Percentiles rank a stretch among this genome's conserved stretches.
These are phyloP conservation scores for Theileria parva DNA, from an alignment of 169 alveolate genomes.

Conservation along the genomic window DNA sequence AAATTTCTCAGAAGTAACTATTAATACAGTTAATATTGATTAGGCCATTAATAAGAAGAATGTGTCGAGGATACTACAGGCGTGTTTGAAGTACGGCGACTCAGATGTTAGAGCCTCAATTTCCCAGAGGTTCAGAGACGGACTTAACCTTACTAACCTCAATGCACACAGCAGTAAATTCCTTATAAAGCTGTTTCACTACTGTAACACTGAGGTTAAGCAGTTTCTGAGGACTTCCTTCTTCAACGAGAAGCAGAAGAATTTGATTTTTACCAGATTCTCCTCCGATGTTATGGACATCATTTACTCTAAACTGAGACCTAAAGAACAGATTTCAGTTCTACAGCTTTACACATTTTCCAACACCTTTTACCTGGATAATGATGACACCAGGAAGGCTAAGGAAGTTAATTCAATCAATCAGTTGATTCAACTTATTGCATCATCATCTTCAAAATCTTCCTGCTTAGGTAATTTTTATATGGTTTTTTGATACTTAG, in stretches of 20 bases:
- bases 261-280: constrained; percentile 37
- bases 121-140: constrained; percentile 33
- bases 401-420: constrained; percentile 26
- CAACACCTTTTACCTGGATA: constrained; percentile 35
- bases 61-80: constrained; percentile 59
- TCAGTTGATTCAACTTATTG: constrained; percentile 37
- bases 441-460: background rate
- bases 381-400: constrained; percentile 16
- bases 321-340: constrained; percentile 52
- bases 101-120: constrained; percentile 15
- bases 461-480: constrained; percentile 18
- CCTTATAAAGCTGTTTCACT: constrained; percentile 49
- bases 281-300: constrained; percentile 63
- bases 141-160: constrained; percentile 26
- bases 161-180: constrained; percentile 58
- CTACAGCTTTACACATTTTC: constrained; percentile 48
- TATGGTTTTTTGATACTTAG: background rate
- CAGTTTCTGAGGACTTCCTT: constrained; percentile 30
- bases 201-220: constrained; percentile 62
- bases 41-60: constrained; percentile 51
- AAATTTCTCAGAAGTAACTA: constrained; percentile 39
- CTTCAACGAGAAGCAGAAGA: constrained; percentile 40
- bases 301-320: constrained; percentile 56
- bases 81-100: constrained; percentile 66
- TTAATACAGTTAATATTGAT: background rate